These are phyloP conservation scores for Striga asiatica DNA, from an alignment of 257 asterid species.

Conservation along the genomic window DNA sequence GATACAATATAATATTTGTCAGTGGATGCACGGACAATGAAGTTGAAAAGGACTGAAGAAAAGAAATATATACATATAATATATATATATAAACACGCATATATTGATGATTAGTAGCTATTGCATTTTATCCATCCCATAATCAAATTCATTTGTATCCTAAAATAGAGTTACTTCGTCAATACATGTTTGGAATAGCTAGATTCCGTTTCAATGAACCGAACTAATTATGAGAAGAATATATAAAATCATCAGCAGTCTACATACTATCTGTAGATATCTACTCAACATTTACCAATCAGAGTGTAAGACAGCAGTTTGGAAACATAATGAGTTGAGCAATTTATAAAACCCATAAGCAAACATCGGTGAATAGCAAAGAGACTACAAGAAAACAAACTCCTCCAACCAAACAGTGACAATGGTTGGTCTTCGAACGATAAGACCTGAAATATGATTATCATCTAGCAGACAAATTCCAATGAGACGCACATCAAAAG, in stretches of 20 bases:
- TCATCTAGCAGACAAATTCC: not conserved
- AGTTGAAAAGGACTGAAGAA: not conserved
- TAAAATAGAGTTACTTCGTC: not conserved
- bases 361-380: not conserved
- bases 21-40: not conserved
- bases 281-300: not conserved
- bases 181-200: not conserved
- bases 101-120: not conserved
- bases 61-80: conserved; percentile 1
- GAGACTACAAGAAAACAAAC: not conserved
- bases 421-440: not conserved
- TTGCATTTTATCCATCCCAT: not conserved
- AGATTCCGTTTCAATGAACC: not conserved
- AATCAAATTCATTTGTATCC: not conserved
- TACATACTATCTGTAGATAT: not conserved
- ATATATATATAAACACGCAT: too few relatives aligned
- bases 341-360: not conserved
- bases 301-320: not conserved
- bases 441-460: not conserved
- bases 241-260: not conserved
- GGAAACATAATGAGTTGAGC: not conserved
- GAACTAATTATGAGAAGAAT: not conserved
- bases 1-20: not conserved
- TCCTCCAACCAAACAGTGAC: not conserved
- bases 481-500: not conserved